Base-by-base conservation (phyloP, 768 basidiomycete genomes). In the Candolleomyces aberdarensis region DNA sequence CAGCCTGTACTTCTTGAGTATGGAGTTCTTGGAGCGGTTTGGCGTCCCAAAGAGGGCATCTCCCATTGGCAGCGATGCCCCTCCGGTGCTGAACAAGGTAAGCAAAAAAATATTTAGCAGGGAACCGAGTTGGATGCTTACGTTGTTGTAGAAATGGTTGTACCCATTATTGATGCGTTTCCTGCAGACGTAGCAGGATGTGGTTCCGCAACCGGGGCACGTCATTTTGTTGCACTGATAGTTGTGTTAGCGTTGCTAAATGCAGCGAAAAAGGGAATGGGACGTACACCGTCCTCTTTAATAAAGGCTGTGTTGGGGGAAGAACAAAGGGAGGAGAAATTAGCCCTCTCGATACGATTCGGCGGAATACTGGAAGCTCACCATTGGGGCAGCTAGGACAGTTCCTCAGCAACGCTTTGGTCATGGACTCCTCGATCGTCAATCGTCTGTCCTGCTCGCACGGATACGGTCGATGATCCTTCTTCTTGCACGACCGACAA, bases 401-500 rank as follows among this genome's bases (percentile, higher is more conserved):
- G 63, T 86, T 89, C 40, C 94, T 83, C 85, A 94, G 89, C 14
- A 96, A 76, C 3, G 94, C 94, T 49, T 80, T 80, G 36, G 91
- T 92, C 95, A 97, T 97, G 3, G 94, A 95, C 69, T 97, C 95
- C 70, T 97, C 95, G 29, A 97, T 80, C 1, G 81, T 71, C 74
- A 96, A 94, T 58, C 86, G 80, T 11, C 83, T 86, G 71, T 92
- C 86, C 17, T 95, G 72, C 52, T 85, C 80, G 66, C 92, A 94
- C 32, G 76, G 86, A 74, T 85, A 92, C 15, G 92, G 92, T 31
- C 92, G 67, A 76, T 94, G 92, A 69, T 94, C 89, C 87, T 89
- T 61, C 67, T 87, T 87, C 75, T 91, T 90, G 72, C 94, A 97
- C 57, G 72, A 71, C 59, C 94, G 74, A 75, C 94, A 97, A 64